phyloP scores from a whole-genome alignment of 306 rosid species.

The Geum urbanum region DNA sequence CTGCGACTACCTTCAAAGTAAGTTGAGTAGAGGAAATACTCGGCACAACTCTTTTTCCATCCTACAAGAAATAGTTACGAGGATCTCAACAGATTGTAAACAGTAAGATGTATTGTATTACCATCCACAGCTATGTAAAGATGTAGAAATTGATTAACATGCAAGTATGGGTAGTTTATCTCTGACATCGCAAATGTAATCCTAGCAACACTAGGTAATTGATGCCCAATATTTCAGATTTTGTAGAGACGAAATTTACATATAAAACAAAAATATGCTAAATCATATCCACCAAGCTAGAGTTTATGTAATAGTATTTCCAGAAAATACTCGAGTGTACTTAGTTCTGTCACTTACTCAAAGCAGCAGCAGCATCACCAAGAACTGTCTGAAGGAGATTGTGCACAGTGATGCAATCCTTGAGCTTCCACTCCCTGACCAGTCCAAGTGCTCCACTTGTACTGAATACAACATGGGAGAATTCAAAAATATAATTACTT shows the following conservation, averaged over 20 bases:
- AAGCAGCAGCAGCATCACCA: conserved; percentile 57
- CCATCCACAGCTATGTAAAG: background rate
- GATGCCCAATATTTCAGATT: background rate
- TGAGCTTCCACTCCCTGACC: conserved; percentile 65
- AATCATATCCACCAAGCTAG: background rate
- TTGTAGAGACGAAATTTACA: background rate
- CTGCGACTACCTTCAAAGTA: conserved; percentile 64
- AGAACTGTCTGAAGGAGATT: conserved; percentile 63
- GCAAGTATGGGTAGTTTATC: too few relatives aligned
- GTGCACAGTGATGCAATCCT: conserved; percentile 72
- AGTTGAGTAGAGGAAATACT: conserved; percentile 71
- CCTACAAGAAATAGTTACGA: conserved; percentile 43
- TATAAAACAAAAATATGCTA: background rate
- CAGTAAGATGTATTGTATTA: background rate
- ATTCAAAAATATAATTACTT: conserved; percentile 3
- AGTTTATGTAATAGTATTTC: background rate
- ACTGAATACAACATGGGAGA: conserved; percentile 18
- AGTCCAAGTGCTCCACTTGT: conserved; percentile 79
- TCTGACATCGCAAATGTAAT: background rate
- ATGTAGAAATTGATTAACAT: background rate
- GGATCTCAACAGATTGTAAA: background rate
- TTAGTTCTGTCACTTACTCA: conserved; percentile 45
- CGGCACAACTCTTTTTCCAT: conserved; percentile 78
- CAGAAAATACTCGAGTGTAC: background rate
- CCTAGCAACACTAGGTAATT: background rate